Percentiles rank a stretch among this genome's conserved stretches.
These are phyloP conservation scores for Tricholomella constricta DNA, from an alignment of 768 basidiomycete species.

Conservation along the genomic window DNA sequence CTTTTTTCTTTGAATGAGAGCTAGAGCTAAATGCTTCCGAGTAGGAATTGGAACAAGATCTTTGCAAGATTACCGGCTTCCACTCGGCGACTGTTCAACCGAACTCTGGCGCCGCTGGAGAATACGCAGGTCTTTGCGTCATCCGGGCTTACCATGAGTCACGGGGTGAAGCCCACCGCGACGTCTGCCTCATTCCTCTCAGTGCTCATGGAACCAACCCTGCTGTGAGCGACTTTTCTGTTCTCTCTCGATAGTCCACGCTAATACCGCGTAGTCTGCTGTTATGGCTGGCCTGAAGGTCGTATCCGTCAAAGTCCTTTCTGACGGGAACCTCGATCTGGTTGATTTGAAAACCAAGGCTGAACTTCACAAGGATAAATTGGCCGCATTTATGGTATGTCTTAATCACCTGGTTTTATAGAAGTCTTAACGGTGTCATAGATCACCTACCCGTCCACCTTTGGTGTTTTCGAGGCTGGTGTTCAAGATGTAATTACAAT, in stretches of 20 bases:
- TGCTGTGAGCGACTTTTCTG: constrained; percentile 62
- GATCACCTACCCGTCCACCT: constrained; percentile 98
- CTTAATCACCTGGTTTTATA: neutral
- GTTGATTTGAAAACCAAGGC: constrained; percentile 86
- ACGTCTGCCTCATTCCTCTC: constrained; percentile 92
- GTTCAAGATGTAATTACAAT: constrained; percentile 60
- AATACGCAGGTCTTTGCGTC: constrained; percentile 93
- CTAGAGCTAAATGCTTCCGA: neutral
- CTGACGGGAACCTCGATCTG: constrained; percentile 88
- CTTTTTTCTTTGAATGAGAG: neutral
- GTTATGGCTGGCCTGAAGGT: constrained; percentile 98
- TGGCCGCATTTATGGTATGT: constrained; percentile 94
- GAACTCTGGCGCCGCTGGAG: constrained; percentile 97
- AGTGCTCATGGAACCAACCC: constrained; percentile 99
- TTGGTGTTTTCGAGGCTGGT: constrained; percentile 95
- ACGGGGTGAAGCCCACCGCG: constrained; percentile 79
- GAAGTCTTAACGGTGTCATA: constrained; percentile 26
- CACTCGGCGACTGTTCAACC: constrained; percentile 95
- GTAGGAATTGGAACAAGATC: constrained; percentile 87
- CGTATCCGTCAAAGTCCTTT: constrained; percentile 87
- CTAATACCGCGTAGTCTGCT: constrained; percentile 66
- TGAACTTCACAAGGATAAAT: constrained; percentile 84
- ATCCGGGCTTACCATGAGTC: constrained; percentile 95
- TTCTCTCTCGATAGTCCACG: neutral
- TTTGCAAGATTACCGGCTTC: constrained; percentile 97